phyloP scores from a whole-genome alignment of 2,329 filamentous ascomycete species.

The Chrysoporthe austroafricana region DNA sequence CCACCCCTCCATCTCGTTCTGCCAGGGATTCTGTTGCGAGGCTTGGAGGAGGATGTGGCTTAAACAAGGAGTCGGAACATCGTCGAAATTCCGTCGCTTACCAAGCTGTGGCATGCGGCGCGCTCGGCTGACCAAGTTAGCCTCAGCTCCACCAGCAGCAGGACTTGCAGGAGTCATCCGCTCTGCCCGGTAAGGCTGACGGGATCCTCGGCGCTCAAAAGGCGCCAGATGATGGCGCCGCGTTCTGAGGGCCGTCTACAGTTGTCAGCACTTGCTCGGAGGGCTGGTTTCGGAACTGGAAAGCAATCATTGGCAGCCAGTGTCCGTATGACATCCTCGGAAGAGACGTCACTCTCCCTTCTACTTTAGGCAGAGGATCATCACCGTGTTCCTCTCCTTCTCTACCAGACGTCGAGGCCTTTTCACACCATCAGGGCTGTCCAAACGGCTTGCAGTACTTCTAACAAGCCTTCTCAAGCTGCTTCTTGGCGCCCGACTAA shows the following conservation, averaged over 20 bases:
- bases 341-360: neutral
- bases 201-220: neutral
- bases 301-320: neutral
- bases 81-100: neutral
- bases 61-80: neutral
- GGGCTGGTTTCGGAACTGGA: neutral
- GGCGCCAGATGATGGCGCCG: neutral
- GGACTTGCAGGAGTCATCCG: neutral
- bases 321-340: neutral
- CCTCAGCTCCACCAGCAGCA: neutral
- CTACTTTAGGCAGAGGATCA: neutral
- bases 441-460: too few relatives aligned
- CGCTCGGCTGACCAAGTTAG: neutral
- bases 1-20: neutral
- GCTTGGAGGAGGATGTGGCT: neutral
- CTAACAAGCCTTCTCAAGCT: too few relatives aligned
- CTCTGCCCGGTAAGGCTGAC: constrained; percentile 1
- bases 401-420: too few relatives aligned
- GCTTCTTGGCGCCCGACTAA: too few relatives aligned
- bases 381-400: too few relatives aligned
- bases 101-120: neutral
- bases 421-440: too few relatives aligned
- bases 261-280: neutral
- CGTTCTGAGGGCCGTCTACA: neutral
- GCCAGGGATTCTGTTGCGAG: neutral